Evolutionary conservation across 2,329 filamentous ascomycete species (phyloP), one percentile per base, ranked within the genome.

Genomic region (Pseudogymnoascus verrucosus): DNA sequence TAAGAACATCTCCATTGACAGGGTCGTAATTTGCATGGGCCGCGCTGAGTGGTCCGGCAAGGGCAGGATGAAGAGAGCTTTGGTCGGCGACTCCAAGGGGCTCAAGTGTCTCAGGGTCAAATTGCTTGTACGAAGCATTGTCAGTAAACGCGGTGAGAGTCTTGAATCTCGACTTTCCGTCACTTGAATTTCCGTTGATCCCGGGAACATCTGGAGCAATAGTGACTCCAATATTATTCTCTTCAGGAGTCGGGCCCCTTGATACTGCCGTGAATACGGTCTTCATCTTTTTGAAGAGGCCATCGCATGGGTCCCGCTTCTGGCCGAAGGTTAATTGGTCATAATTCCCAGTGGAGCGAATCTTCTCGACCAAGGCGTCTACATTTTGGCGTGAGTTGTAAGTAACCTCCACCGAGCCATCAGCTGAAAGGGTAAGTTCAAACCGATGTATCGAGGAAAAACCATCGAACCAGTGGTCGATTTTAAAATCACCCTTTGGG

Each of bases 381-480:
- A 84, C 84, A 61, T 89, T 88, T 21, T 85, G 81, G 10, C 88
- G 81, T 1, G 90, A 95, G 5, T 87, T 88, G 73, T 93, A 93
- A 23, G 81, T 77, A 2, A 93, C 87, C 36, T 77, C 76, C 8
- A 72, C 65, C 4, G 69, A 62, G 14, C 70, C 71, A 16, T 75
- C 64, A 0, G 71, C 68, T 3, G 75, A 69, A 0, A 80, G 72
- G 2, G 84, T 69, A 34, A 93, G 88, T 64, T 90, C 81, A 71
- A 93, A 93, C 28, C 84, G 85, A 75, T 93, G 89, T 0, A 85
- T 79, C 63, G 89, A 84, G 2, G 85, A 82, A 64, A 91, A 85
- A 5, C 89, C 89, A 71, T 95, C 91, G 68, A 95, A 95, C 90
- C 90, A 95, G 73, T 95, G 90, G 1, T 80, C 83, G 11, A 87